Evolutionary conservation across 495 filamentous ascomycete genomes (phyloP), one percentile per base, ranked within the genome.

Genomic region (Penicillium psychrofluorescens): DNA sequence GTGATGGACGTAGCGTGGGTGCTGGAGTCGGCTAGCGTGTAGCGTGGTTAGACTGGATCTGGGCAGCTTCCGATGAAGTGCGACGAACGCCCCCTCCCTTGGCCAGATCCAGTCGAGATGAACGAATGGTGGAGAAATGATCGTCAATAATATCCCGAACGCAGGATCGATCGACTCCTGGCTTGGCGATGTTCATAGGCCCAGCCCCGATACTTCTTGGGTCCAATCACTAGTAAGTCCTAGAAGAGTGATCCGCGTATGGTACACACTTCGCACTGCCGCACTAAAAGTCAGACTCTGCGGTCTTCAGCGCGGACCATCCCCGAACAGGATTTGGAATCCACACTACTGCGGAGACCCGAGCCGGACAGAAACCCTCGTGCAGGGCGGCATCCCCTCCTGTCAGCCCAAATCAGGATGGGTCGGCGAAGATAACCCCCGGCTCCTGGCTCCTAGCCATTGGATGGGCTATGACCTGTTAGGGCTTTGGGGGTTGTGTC

Each of bases 81-180:
- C 11, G 33, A 38, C 29, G 48, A 45, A 45, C 48, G 22, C 34
- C 48, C 38, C 41, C 46, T 43, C 29, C 27, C 27, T 32, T 35
- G 12, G 39, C 36, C 35, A 22, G 22, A 22, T 22, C 22, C 22
- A 22, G 22, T 22, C 4, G 22, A 22, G 22, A 22, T 22, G 22
- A 22, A 22, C 22, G 22, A 22, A 22, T 22, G 22, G 29, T 51
- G 46, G 55, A 29, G 41, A 43, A 50, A 32, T 6, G 53, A 59
- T 59, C 53, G 43, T 33, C 53, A 38, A 14, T 48, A 51, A 53
- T 56, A 10, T 50, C 49, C 55, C 52, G 52, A 58, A 38, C 38
- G 42, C 40, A 41, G 9, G 35, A 38, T 22, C 22, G 32, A 40
- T 39, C 30, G 13, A 15, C 34, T 16, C 10, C 11, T 28, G 27